These are phyloP conservation scores for Mucor racemosus DNA, from an alignment of 371 early-diverging fungal genomes.

Conservation along the genomic window DNA sequence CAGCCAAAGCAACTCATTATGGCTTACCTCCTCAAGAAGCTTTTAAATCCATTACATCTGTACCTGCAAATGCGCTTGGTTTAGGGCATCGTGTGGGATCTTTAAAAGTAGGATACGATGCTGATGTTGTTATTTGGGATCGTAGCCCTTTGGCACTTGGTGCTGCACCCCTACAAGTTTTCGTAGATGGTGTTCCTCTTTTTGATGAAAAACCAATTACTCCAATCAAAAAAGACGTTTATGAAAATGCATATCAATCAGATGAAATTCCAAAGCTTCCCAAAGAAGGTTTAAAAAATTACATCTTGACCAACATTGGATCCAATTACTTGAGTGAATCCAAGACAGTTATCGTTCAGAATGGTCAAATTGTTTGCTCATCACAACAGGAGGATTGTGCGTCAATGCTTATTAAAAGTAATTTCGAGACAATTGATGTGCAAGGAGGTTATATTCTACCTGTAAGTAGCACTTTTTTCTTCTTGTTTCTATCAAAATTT, in stretches of 20 bases:
- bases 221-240: background rate
- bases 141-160: constrained; percentile 70
- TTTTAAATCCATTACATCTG: constrained; percentile 69
- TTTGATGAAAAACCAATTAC: constrained; percentile 31
- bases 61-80: constrained; percentile 75
- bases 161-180: constrained; percentile 73
- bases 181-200: constrained; percentile 69
- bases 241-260: background rate
- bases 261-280: background rate
- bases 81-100: constrained; percentile 70
- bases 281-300: constrained; percentile 6
- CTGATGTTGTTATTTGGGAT: constrained; percentile 77
- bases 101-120: constrained; percentile 72
- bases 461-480: constrained; percentile 17
- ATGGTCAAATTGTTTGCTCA: constrained; percentile 53
- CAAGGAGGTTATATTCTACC: constrained; percentile 48
- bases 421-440: constrained; percentile 21
- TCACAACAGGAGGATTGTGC: background rate
- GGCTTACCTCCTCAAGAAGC: constrained; percentile 65
- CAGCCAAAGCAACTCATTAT: constrained; percentile 73
- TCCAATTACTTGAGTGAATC: constrained; percentile 9
- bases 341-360: constrained; percentile 41
- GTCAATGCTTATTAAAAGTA: background rate
- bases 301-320: constrained; percentile 6
- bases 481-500: background rate